Evolutionary conservation across 495 filamentous ascomycete species (phyloP).

Genomic region (Penicillium goetzii): DNA sequence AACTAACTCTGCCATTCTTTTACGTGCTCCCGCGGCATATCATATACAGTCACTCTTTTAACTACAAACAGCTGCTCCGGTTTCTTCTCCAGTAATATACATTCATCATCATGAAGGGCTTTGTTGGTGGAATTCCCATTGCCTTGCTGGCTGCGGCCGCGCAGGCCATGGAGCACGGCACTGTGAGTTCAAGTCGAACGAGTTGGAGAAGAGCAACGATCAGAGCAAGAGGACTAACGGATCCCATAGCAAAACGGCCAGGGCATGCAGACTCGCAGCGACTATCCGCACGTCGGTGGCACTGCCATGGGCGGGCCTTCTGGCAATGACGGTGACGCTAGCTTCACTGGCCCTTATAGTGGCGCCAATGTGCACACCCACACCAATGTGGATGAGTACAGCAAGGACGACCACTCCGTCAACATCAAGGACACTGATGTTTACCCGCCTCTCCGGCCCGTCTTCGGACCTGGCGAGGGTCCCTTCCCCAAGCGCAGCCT

Average conservation of each 20-base stretch:
- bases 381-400: conserved; percentile 30
- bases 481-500: conserved; percentile 24
- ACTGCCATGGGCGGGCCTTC: conserved; percentile 32
- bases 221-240: neutral
- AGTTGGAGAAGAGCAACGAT: neutral
- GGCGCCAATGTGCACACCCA: conserved; percentile 24
- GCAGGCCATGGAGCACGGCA: conserved; percentile 30
- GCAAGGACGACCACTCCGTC: conserved; percentile 38
- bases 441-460: conserved; percentile 15
- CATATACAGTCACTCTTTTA: conserved; percentile 37
- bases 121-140: conserved; percentile 44
- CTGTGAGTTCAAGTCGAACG: conserved; percentile 13
- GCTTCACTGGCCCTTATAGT: conserved; percentile 21
- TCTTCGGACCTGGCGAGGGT: conserved; percentile 25
- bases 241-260: neutral
- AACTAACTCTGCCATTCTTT: conserved; percentile 32
- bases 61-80: conserved; percentile 15
- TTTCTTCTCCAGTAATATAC: conserved; percentile 21
- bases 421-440: conserved; percentile 30
- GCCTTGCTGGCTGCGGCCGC: conserved; percentile 45
- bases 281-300: conserved; percentile 19
- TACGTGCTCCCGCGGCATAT: conserved; percentile 21
- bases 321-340: conserved; percentile 27
- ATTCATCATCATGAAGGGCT: conserved; percentile 42
- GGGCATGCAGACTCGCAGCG: neutral